Evolutionary conservation across 2,329 filamentous ascomycete species (phyloP), one percentile per base, ranked within the genome.

Genomic region (Rutstroemia sp.): DNA sequence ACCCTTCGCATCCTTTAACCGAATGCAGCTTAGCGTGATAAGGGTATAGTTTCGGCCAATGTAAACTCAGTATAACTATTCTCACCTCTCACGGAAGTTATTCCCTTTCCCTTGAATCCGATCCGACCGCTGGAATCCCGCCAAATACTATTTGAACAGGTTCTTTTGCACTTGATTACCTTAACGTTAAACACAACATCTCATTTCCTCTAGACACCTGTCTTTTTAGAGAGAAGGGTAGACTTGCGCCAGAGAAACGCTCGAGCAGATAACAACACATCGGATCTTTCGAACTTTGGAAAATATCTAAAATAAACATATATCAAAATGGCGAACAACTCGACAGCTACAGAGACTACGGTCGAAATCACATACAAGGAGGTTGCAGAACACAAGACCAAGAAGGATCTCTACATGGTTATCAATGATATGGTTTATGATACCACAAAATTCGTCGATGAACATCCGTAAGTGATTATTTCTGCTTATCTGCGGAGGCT

Each of bases 371-470:
- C 88, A 68, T 89, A 85, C 76, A 79, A 86, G 70, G 89, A 96
- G 74, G 83, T 95, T 75, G 80, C 87, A 61, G 83, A 84, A 75
- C 90, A 95, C 82, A 89, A 87, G 78, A 85, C 82, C 75, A 96
- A 96, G 85, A 96, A 91, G 81, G 91, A 97, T 73, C 78, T 96
- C 63, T 96, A 81, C 78, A 73, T 96, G 69, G 87, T 96, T 62
- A 84, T 99, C 68, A 90, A 97, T 78, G 92, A 96, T 75, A 96
- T 96, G 80, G 86, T 99, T 77, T 99, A 97, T 83, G 83, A 97
- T 74, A 75, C 79, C 71, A 82, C 85, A 69, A 87, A 86, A 74
- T 99, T 99, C 75, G 79, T 97, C 66, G 92, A 97, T 72, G 94
- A 99, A 85, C 94, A 99, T 75, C 94, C 94, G 83, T 86, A 78